A percentile compares a stretch with the other conserved stretches of the same genome.
phyloP scores from a whole-genome alignment of 2,329 filamentous ascomycete species.

The Aureobasidium sp. region DNA sequence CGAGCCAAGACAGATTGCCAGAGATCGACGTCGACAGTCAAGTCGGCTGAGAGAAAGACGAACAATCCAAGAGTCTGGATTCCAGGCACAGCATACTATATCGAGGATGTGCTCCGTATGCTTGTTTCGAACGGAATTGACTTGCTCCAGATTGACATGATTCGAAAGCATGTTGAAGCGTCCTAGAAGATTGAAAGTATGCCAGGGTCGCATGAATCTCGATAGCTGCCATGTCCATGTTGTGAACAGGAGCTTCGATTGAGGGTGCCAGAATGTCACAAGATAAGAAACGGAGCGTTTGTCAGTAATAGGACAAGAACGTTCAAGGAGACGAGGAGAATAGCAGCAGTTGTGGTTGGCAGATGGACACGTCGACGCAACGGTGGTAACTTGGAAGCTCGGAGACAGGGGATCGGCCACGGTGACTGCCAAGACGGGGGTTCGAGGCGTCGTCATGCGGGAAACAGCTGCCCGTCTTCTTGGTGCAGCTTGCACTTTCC shows the following conservation, averaged over 20 bases:
- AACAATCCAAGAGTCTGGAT: neutral
- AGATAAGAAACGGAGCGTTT: no score
- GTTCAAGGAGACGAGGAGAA: neutral
- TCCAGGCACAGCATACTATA: neutral
- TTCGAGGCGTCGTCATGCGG: slow-evolving; percentile 10
- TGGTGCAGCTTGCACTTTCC: neutral
- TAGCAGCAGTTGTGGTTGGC: neutral
- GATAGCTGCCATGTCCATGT: neutral
- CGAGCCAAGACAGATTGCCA: neutral
- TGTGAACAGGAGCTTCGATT: neutral
- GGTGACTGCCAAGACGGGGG: neutral
- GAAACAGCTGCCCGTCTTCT: neutral
- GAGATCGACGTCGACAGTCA: neutral
- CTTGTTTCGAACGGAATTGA: neutral
- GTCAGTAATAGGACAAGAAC: no score
- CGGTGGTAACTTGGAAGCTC: neutral
- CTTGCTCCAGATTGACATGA: neutral
- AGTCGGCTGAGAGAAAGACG: neutral
- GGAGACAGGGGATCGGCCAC: neutral
- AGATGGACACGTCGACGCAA: neutral
- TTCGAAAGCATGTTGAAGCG: neutral
- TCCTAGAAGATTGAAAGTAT: neutral
- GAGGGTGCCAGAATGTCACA: neutral
- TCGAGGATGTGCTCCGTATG: neutral
- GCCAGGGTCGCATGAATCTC: neutral